These are phyloP conservation scores for Macadamia tetraphylla DNA, from an alignment of 164 flowering plant genomes.

Conservation along the genomic window DNA sequence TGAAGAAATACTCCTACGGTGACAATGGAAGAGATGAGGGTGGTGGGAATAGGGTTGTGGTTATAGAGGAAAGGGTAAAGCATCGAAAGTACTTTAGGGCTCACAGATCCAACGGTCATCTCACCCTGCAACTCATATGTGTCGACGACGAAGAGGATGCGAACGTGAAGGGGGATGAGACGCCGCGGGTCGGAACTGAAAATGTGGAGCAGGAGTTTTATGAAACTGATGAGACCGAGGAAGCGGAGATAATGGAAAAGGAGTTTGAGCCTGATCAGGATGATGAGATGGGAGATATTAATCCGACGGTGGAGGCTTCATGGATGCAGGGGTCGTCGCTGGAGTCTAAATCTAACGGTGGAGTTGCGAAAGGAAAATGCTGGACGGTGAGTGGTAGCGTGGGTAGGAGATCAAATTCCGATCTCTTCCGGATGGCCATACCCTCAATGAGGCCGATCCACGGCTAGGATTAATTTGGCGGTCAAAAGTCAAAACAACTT, in stretches of 20 bases:
- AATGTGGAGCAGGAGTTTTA: too few relatives aligned
- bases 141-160: conserved; percentile 5
- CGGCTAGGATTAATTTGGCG: too few relatives aligned
- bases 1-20: conserved; percentile 16
- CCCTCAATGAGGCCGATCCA: background rate
- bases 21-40: too few relatives aligned
- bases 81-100: conserved; percentile 35
- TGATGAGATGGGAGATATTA: background rate
- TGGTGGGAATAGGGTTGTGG: conserved; percentile 25
- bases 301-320: background rate
- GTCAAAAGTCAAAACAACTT: too few relatives aligned
- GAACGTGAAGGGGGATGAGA: background rate
- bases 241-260: background rate
- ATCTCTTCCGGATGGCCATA: background rate
- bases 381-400: background rate
- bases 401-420: background rate
- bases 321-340: background rate
- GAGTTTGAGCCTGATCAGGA: background rate
- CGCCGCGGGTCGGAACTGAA: too few relatives aligned
- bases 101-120: conserved; percentile 32
- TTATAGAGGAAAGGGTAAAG: conserved; percentile 25
- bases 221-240: background rate
- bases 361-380: too few relatives aligned
- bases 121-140: conserved; percentile 24
- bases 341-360: background rate